Evolutionary conservation across 2,329 filamentous ascomycete genomes (phyloP).

Genomic region (Fusarium beomiforme): DNA sequence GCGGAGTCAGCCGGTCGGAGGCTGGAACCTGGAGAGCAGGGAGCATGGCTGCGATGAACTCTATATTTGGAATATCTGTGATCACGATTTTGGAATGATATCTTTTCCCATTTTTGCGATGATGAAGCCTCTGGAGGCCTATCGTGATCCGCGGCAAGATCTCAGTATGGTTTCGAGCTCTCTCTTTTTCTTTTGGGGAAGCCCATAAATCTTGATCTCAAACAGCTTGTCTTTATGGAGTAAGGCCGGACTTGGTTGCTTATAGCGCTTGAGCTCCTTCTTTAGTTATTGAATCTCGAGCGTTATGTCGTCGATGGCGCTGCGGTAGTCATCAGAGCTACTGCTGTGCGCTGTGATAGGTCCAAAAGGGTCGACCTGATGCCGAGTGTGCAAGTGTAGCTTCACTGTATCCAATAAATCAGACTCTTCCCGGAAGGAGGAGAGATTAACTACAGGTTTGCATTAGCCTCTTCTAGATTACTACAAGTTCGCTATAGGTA

Average conservation of each 20-base stretch:
- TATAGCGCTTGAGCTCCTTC: constrained; percentile 76
- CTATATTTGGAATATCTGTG: no score
- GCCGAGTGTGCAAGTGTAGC: constrained; percentile 33
- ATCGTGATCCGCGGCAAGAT: constrained; percentile 73
- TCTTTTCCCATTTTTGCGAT: no score
- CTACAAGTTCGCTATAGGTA: neutral
- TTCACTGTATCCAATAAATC: constrained; percentile 61
- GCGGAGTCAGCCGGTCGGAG: no score
- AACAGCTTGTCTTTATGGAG: constrained; percentile 81
- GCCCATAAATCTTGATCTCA: constrained; percentile 80
- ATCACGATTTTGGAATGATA: no score
- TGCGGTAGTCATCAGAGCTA: constrained; percentile 78
- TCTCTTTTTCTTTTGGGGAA: constrained; percentile 77
- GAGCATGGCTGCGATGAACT: no score
- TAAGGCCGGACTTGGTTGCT: constrained; percentile 71
- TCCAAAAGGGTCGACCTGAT: constrained; percentile 39
- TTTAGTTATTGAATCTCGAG: constrained; percentile 84
- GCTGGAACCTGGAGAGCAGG: no score
- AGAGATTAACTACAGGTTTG: constrained; percentile 57
- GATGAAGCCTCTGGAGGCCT: constrained; percentile 55
- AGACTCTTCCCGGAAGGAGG: constrained; percentile 63
- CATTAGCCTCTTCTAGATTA: neutral
- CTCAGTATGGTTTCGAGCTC: constrained; percentile 79
- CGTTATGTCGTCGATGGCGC: constrained; percentile 89
- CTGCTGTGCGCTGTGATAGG: constrained; percentile 59